Conservation (phyloP, 768 basidiomycete species). For the Pulveroboletus sp. region DNA sequence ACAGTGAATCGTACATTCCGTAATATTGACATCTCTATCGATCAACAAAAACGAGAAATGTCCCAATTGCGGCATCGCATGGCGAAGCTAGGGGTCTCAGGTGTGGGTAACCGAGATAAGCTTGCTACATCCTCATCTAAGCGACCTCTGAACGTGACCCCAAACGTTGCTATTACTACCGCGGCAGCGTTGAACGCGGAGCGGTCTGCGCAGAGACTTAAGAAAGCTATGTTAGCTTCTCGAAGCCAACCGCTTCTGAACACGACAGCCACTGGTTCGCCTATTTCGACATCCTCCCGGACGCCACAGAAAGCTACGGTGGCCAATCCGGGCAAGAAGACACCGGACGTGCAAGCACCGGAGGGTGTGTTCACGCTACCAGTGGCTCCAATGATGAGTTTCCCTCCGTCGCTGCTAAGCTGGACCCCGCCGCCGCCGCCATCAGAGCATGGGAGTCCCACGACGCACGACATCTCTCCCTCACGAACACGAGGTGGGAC, state of each 20-base stretch:
- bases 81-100: constrained; percentile 42
- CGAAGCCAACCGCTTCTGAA: constrained; percentile 68
- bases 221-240: constrained; percentile 55
- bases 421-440: constrained; percentile 25
- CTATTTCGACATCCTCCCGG: constrained; percentile 23
- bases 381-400: constrained; percentile 17
- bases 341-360: constrained; percentile 1
- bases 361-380: constrained; percentile 11
- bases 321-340: constrained; percentile 3
- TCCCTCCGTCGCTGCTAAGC: constrained; percentile 18
- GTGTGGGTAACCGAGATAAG: constrained; percentile 34
- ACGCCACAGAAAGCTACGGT: constrained; percentile 25
- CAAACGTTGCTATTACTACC: constrained; percentile 66
- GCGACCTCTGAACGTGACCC: constrained; percentile 46
- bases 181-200: constrained; percentile 82
- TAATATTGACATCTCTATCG: constrained; percentile 74
- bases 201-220: constrained; percentile 64
- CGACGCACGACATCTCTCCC: constrained; percentile 12
- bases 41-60: constrained; percentile 55
- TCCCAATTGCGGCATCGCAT: constrained; percentile 49
- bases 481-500: constrained; percentile 20
- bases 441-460: constrained; percentile 12
- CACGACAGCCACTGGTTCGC: constrained; percentile 36
- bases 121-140: constrained; percentile 37
- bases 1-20: constrained; percentile 77